Base-by-base conservation (phyloP, 768 basidiomycete species). In the Lactarius evosmus region DNA sequence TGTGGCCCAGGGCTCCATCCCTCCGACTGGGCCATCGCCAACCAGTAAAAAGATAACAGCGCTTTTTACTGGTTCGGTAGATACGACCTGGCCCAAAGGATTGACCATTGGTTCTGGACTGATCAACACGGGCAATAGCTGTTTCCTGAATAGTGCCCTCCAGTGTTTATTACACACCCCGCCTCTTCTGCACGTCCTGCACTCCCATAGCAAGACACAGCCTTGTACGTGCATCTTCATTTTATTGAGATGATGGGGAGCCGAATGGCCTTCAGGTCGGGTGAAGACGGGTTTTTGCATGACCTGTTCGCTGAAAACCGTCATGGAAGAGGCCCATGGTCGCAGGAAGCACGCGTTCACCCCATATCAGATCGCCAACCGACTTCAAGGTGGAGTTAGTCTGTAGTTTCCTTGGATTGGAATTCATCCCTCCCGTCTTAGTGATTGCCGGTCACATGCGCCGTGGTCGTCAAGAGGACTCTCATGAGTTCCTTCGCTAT, bases 401-500 rank as follows among this genome's bases (percentile, higher is more conserved):
- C 51, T 53, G 22, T 60, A 11, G 6, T 50, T 46, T 30, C 38
- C n/a, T 36, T 22, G 40, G 12, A 33, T 56, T 41, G 46, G 6
- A 60, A 63, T 70, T 41, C 68, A 69, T 50, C 61, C 41, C 25
- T 50, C 62, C 41, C 29, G 36, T 60, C 34, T 55, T 65, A 98
- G 94, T 80, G 8, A 95, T 98, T 63, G 95, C 95, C 17, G 95
- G 94, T 73, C 87, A 92, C 70, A 86, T 98, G 85, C 85, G 88
- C 46, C 83, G 78, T 75, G 94, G 93, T n/a, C 79, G 93, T 69
- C 97, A 99, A 74, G 97, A 99, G 72, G 97, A 99, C 73, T 87
- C 97, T 9, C 97, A 99, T 72, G 97, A 99, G 75, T 98, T 98
- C 72, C 85, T 99, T 55, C 87, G 97, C 34, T 97, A 95, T 74